Evolutionary conservation across 805 yeast genomes (phyloP), one percentile per base, ranked within the genome.

Genomic region (Pichia membranifaciens): DNA sequence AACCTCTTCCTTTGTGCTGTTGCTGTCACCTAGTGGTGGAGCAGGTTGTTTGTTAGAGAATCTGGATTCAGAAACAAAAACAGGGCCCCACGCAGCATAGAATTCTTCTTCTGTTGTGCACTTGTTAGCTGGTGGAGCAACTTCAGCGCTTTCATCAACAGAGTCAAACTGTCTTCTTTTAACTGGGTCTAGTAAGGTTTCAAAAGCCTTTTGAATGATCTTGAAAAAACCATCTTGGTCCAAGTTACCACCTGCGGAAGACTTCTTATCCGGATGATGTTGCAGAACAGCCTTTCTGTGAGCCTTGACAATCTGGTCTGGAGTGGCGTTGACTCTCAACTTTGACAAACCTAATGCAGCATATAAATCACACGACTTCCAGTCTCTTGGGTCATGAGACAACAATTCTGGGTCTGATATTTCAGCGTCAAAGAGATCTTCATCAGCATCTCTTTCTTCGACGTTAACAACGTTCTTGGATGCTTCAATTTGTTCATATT

Each of bases 241-340:
- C 63, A 87, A 75, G 12, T 37, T 25, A 39, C 86, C 84, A 54
- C 95, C 96, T 56, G 74, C 69, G 45, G 91, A 96, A 60, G 96
- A 89, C 75, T 87, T 90, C 78, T 93, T 93, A 72, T 93, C 99
- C 56, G 99, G 99, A 69, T 93, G 99, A 69, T 91, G 96, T 74
- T 84, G 87, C 71, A 93, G 78, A 25, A 93, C 98, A 72, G 88
- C 95, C 68, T 84, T 84, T 77, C 99, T 84, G 78, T 91, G 97
- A 49, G 98, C 97, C 68, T 89, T 84, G 72, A 95, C 84, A 64
- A 93, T 82, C 70, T 90, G 97, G 60, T 84, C 95, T 59, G 84
- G 90, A 47, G 87, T 88, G 55, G 99, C 98, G 57, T 71, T 81
- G 82, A 78, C 84, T 75, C 99, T 83, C 69, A 87, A 80, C 66